Evolutionary conservation across 805 yeast species (phyloP), one percentile per base, ranked within the genome.

Genomic region (Jamesozyma piceae): DNA sequence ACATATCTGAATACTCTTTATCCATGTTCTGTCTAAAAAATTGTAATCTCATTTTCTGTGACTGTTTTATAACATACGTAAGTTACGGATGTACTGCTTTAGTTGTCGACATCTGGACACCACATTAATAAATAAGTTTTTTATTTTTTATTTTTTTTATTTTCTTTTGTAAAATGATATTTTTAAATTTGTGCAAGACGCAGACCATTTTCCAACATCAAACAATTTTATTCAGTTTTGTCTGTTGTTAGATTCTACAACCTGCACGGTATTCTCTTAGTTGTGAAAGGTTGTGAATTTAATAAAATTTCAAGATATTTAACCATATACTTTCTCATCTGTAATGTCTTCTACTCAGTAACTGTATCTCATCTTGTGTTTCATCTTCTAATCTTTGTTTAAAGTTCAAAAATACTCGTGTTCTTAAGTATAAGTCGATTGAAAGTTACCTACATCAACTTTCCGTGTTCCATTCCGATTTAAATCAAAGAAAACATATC

Each of bases 361-460:
- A 11, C 11, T 24, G 28, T 11, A 24, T 24, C 28, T 24, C 28
- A 24, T 24, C 28, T 24, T 24, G 11, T 6, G 6, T 24, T 24
- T 11, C 10, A 24, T 8, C 10, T 32, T 33, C 24, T 8, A 33
- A 13, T 19, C 19, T 33, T 17, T 15, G 9, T 20, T 32, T 15
- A 8, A 14, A 32, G 8, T 32, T 8, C 4, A 15, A 33, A 36
- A 35, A 32, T 27, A 19, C 33, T 35, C 38, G 43, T 39, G 38
- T 41, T 32, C 40, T 38, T 35, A 20, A 36, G 36, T 45, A 36
- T 26, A 30, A 46, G 72, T 71, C 75, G 75, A 71, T 68, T 65
- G 75, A 71, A 71, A 70, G 73, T 71, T 70, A 69, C 73, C 71
- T 49, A 62, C 70, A 67, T 69, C 74, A 66, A 68, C 72, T 71